These are phyloP conservation scores for Fusarium sp. DNA, from an alignment of 2,329 filamentous ascomycete species.

Conservation along the genomic window DNA sequence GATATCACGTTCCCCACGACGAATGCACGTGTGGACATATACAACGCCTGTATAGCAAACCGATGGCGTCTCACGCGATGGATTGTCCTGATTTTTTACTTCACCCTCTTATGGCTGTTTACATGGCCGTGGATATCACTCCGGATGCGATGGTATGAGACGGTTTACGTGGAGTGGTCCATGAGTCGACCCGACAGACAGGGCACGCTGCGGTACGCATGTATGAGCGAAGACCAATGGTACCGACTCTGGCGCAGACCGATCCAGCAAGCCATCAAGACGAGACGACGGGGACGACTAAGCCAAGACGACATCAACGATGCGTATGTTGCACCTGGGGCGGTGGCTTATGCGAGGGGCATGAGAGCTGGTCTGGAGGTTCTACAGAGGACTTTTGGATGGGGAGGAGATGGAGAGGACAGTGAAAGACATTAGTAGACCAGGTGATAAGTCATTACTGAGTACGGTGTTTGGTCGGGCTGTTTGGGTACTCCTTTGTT, in stretches of 20 bases:
- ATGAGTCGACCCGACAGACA: constrained; percentile 49
- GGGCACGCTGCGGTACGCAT: constrained; percentile 63
- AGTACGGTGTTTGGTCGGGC: background rate
- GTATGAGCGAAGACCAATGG: constrained; percentile 70
- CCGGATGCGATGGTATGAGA: constrained; percentile 75
- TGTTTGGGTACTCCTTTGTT: constrained; percentile 27
- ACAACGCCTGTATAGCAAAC: constrained; percentile 73
- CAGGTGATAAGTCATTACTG: background rate
- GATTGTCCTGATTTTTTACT: constrained; percentile 74
- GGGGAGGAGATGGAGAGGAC: constrained; percentile 55
- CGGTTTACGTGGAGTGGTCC: constrained; percentile 71
- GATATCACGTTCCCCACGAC: constrained; percentile 70
- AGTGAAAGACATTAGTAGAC: constrained; percentile 20
- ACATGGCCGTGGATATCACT: constrained; percentile 79
- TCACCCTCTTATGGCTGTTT: constrained; percentile 77
- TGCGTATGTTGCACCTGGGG: constrained; percentile 52
- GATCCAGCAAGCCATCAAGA: constrained; percentile 70
- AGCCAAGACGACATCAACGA: constrained; percentile 69
- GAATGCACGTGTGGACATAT: constrained; percentile 70
- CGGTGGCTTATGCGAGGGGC: constrained; percentile 59
- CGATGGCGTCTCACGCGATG: constrained; percentile 73
- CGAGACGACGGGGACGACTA: constrained; percentile 67
- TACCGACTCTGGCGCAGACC: constrained; percentile 72
- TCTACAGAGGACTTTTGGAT: constrained; percentile 67
- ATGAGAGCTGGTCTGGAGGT: constrained; percentile 64